Percentiles rank a stretch among this genome's conserved stretches.
Conservation (phyloP, 495 filamentous ascomycete species). For the Penicillium coprophilum region DNA sequence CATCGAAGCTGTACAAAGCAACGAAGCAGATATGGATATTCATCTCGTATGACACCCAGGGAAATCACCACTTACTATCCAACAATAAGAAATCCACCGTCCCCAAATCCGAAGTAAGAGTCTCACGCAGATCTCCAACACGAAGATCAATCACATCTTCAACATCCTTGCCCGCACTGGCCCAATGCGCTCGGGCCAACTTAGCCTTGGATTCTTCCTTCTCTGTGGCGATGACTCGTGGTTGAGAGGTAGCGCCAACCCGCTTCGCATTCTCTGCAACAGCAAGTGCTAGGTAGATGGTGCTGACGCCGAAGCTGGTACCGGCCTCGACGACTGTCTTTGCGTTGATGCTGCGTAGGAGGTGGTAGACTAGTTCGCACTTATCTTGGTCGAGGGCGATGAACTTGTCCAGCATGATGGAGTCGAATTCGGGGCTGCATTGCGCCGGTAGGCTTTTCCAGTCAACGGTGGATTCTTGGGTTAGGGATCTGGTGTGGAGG, state of each 20-base stretch:
- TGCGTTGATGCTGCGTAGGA: conserved; percentile 44
- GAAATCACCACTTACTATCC: conserved; percentile 48
- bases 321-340: conserved; percentile 56
- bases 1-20: background rate
- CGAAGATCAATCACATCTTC: conserved; percentile 51
- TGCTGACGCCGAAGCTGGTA: conserved; percentile 59
- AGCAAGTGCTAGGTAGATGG: conserved; percentile 59
- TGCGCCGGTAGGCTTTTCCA: conserved; percentile 15
- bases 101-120: conserved; percentile 42
- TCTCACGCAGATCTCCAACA: conserved; percentile 55
- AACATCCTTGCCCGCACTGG: conserved; percentile 41
- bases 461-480: conserved; percentile 31
- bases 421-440: conserved; percentile 28
- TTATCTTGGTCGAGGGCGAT: conserved; percentile 58
- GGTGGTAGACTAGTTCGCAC: conserved; percentile 52
- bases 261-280: conserved; percentile 38
- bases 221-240: conserved; percentile 57
- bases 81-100: conserved; percentile 55
- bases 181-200: conserved; percentile 50
- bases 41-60: too few species aligned
- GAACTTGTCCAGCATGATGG: conserved; percentile 51
- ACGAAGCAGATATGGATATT: background rate
- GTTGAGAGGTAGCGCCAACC: conserved; percentile 16
- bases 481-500: conserved; percentile 31
- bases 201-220: conserved; percentile 52